Base-by-base conservation (phyloP, 306 rosid genomes). In the Prunus davidiana region DNA sequence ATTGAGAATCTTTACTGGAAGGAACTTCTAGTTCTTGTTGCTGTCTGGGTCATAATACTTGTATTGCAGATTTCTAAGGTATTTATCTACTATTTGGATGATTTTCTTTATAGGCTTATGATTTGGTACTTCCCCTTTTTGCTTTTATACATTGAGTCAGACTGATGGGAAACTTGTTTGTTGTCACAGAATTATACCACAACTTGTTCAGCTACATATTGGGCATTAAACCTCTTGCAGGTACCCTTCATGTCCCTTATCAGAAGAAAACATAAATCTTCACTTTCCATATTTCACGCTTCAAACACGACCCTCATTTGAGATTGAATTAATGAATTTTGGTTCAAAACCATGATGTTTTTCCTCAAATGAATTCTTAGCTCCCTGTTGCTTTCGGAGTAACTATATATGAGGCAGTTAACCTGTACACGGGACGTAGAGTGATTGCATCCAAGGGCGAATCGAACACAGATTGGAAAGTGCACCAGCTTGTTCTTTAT, bases 31-130 rank as follows among this genome's bases (percentile, higher is more conserved):
- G 85, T 87, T 67, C 88, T 91, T 54, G 70, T 54, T 28, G 86
- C 84, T 81, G 97, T 91, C 75, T 91, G 97, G 97, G 19, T 86
- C 64, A 69, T 88, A 64, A 80, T 91, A 78, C 97, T 91, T 64
- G 86, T 50, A 32, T 38, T 91, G 38, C 92, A 91, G 81, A 89
- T 91, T 52, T 83, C 63, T 46, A 87, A 89, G 97, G 97, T 91
- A 75, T 76, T 15, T 45, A 45, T 73, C 8, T 22, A 57, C 43
- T 7, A 38, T 38, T 38, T 38, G 43, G 43, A 38, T 38, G 43
- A 38, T 38, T 38, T 38, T 38, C 43, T 38, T 38, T 38, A 38
- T 38, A 38, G 0, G 9, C 43, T 38, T 38, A 38, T 38, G 43
- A 38, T 38, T 38, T 38, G 43, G 43, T 1, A 38, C 43, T 38